These are phyloP conservation scores for Colletotrichum euphorbiae DNA, from an alignment of 2,329 filamentous ascomycete species.

Conservation along the genomic window DNA sequence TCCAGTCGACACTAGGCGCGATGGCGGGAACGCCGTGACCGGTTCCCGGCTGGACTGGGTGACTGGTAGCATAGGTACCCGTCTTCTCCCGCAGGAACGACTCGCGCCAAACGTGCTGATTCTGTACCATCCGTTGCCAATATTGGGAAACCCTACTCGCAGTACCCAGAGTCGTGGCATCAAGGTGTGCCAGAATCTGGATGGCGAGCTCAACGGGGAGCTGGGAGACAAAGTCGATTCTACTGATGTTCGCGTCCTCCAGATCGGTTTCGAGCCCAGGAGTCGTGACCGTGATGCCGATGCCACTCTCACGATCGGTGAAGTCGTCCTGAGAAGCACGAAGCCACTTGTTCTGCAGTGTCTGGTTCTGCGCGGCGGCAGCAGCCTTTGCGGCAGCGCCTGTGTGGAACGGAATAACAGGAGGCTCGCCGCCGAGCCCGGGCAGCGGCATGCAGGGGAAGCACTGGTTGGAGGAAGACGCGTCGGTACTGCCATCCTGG, in stretches of 20 bases:
- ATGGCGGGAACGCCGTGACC: constrained; percentile 68
- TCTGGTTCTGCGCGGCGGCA: constrained; percentile 67
- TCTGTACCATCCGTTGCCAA: constrained; percentile 62
- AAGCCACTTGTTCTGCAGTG: constrained; percentile 57
- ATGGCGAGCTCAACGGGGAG: constrained; percentile 70
- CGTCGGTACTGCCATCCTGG: constrained; percentile 50
- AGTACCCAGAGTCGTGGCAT: constrained; percentile 62
- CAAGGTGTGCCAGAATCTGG: constrained; percentile 67
- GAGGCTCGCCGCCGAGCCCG: constrained; percentile 65
- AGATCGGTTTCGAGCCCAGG: constrained; percentile 54
- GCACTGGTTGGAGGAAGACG: constrained; percentile 44
- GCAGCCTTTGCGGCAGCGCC: constrained; percentile 72
- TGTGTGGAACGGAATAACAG: constrained; percentile 69
- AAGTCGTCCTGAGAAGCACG: constrained; percentile 55
- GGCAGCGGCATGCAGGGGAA: constrained; percentile 55
- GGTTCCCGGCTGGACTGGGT: constrained; percentile 62
- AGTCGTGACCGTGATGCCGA: constrained; percentile 68
- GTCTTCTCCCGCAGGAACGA: constrained; percentile 73
- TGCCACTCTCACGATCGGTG: constrained; percentile 72
- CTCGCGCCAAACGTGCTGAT: constrained; percentile 72
- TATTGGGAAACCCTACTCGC: constrained; percentile 61
- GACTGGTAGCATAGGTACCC: constrained; percentile 68
- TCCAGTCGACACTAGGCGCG: constrained; percentile 80
- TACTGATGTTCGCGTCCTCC: constrained; percentile 58
- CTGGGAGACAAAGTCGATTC: constrained; percentile 67